Evolutionary conservation across 2,329 filamentous ascomycete genomes (phyloP), one percentile per base, ranked within the genome.

Genomic region (Diaporthe humulicola): DNA sequence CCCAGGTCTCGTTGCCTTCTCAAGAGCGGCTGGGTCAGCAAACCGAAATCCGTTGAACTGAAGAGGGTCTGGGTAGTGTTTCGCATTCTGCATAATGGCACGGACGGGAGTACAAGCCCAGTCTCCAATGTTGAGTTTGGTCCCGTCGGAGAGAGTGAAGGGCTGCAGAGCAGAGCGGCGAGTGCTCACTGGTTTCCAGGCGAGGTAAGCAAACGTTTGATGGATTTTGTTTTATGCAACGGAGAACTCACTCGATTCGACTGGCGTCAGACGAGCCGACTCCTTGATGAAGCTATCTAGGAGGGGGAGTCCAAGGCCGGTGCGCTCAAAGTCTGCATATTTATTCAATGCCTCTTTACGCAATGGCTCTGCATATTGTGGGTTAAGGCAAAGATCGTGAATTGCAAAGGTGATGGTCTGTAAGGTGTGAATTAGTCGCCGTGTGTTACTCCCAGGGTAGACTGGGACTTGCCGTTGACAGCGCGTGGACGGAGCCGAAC

Each of bases 401-500:
- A 81, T 70, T 0, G 76, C 79, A 54, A 76, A 78, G 0, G 58
- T 71, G 9, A 75, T 73, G 0, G 77, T 79, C 78, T 79, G 45
- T 4, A 30, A n/a, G n/a, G n/a, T n/a, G n/a, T n/a, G n/a, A n/a
- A n/a, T n/a, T n/a, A n/a, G n/a, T n/a, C n/a, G n/a, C n/a, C n/a
- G n/a, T n/a, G n/a, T n/a, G n/a, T n/a, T n/a, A n/a, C n/a, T n/a
- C n/a, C n/a, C n/a, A n/a, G n/a, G n/a, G n/a, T n/a, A n/a, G n/a
- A n/a, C n/a, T n/a, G n/a, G n/a, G 33, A 73, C 78, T 75, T 74
- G 80, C 80, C 1, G 78, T 80, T 0, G 81, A 76, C 1, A 81
- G 28, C 2, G 72, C 74, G 40, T 83, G 81, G 1, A 83, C 79
- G 0, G 81, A 81, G 1, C 82, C 81, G 57, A 82, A 83, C 82